A percentile compares a stretch with the other conserved stretches of the same genome.
phyloP scores from a whole-genome alignment of 1,139 yeast species.

The Tardiomyces digboiensis region DNA sequence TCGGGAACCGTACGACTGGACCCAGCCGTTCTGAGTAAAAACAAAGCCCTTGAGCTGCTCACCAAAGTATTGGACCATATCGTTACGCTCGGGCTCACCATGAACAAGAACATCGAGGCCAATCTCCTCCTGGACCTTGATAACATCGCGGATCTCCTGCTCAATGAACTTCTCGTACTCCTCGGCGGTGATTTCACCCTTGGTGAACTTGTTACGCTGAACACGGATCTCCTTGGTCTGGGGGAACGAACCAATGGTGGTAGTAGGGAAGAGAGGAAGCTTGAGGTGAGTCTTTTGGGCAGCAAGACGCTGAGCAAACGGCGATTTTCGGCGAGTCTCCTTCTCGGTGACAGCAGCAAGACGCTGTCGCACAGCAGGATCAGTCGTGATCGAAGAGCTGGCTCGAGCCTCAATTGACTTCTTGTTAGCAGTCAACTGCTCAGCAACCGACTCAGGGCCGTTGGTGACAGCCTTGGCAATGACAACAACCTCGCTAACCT shows the following conservation, averaged over 20 bases:
- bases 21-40: conserved; percentile 99
- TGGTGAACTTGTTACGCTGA: conserved; percentile 95
- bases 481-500: conserved; percentile 81
- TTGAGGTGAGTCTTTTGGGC: conserved; percentile 83
- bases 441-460: conserved; percentile 55
- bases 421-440: conserved; percentile 71
- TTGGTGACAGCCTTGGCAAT: conserved; percentile 76
- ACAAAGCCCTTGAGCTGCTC: conserved; percentile 98
- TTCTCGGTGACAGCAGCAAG: conserved; percentile 72
- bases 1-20: conserved; percentile 99
- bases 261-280: conserved; percentile 98
- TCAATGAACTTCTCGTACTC: conserved; percentile 95
- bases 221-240: conserved; percentile 99
- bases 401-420: conserved; percentile 79
- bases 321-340: conserved; percentile 74
- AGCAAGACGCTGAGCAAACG: conserved; percentile 80
- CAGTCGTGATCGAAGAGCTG: conserved; percentile 82
- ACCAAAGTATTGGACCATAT: conserved; percentile 99
- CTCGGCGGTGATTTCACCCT: conserved; percentile 92
- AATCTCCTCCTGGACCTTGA: conserved; percentile 98
- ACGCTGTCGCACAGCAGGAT: conserved; percentile 84
- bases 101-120: conserved; percentile 97
- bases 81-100: conserved; percentile 99
- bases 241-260: conserved; percentile 99
- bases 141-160: conserved; percentile 90